Conservation (phyloP, 2,329 filamentous ascomycete species). For the Ophiocordyceps unilateralis region DNA sequence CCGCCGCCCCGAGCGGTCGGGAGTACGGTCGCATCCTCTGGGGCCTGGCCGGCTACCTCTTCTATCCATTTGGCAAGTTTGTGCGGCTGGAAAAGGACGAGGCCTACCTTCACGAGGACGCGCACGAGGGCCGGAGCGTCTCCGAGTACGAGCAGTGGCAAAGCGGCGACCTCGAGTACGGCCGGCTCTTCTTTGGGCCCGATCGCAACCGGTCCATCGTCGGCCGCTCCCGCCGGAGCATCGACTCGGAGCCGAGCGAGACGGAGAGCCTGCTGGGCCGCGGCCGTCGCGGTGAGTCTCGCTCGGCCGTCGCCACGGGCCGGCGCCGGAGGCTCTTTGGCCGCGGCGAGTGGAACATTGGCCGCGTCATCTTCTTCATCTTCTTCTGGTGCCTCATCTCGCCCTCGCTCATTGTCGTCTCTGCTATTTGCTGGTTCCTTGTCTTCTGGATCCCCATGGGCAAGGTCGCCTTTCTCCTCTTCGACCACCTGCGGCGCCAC, state of each 20-base stretch:
- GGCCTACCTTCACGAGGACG: conserved; percentile 82
- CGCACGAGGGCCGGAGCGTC: conserved; percentile 90
- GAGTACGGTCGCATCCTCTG: conserved; percentile 77
- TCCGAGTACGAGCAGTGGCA: conserved; percentile 99
- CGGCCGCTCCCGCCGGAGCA: conserved; percentile 70
- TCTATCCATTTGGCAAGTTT: conserved; percentile 95
- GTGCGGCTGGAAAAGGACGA: conserved; percentile 89
- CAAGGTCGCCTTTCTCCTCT: conserved; percentile 75
- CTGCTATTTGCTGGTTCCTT: conserved; percentile 81
- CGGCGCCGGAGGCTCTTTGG: conserved; percentile 56
- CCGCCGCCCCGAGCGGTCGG: conserved; percentile 59
- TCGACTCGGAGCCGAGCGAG: conserved; percentile 72
- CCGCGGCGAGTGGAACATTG: conserved; percentile 87
- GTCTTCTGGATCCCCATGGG: conserved; percentile 99
- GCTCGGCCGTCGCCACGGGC: conserved; percentile 43
- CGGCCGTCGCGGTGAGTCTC: conserved; percentile 31
- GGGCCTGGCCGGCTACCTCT: conserved; percentile 69
- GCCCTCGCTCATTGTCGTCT: conserved; percentile 71
- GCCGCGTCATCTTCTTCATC: conserved; percentile 85
- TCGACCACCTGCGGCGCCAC: conserved; percentile 82
- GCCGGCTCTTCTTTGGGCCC: conserved; percentile 88
- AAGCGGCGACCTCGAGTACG: conserved; percentile 89
- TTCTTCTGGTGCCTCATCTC: conserved; percentile 92
- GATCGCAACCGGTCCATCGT: conserved; percentile 61
- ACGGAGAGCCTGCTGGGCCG: conserved; percentile 73